These are phyloP conservation scores for Ogataea pini DNA, from an alignment of 805 yeast genomes.

Conservation along the genomic window DNA sequence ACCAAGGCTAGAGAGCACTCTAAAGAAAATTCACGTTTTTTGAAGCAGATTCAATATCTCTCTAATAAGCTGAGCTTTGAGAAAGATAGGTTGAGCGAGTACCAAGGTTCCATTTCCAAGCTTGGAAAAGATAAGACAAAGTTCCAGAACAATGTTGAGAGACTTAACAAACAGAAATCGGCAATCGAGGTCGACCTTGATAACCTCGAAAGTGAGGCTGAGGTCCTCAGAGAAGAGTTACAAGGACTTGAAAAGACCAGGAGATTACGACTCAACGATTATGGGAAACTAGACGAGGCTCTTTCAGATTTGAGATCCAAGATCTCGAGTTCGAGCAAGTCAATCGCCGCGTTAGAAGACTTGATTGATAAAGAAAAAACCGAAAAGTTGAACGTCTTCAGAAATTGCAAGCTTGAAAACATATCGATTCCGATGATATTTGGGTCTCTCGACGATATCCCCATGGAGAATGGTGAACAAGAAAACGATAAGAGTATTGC, in stretches of 20 bases:
- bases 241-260: constrained; percentile 18
- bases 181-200: constrained; percentile 37
- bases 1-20: constrained; percentile 53
- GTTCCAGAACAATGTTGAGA: constrained; percentile 37
- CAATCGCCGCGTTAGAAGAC: constrained; percentile 48
- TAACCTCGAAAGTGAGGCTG: constrained; percentile 42
- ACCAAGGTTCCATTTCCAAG: constrained; percentile 45
- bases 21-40: constrained; percentile 60
- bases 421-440: constrained; percentile 60
- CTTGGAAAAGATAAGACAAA: constrained; percentile 41
- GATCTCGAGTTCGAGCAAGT: constrained; percentile 33
- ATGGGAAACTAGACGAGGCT: constrained; percentile 32
- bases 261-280: constrained; percentile 18
- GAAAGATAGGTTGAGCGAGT: constrained; percentile 55
- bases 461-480: constrained; percentile 52
- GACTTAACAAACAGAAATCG: constrained; percentile 37
- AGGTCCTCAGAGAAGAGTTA: constrained; percentile 39
- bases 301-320: constrained; percentile 35
- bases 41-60: constrained; percentile 60
- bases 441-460: constrained; percentile 61
- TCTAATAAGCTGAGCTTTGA: constrained; percentile 68
- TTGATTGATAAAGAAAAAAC: constrained; percentile 52
- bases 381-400: constrained; percentile 59
- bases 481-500: constrained; percentile 34
- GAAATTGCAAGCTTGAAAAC: constrained; percentile 74